Base-by-base conservation (phyloP, 805 yeast genomes). In the Saccharomyces cerevisiae region DNA sequence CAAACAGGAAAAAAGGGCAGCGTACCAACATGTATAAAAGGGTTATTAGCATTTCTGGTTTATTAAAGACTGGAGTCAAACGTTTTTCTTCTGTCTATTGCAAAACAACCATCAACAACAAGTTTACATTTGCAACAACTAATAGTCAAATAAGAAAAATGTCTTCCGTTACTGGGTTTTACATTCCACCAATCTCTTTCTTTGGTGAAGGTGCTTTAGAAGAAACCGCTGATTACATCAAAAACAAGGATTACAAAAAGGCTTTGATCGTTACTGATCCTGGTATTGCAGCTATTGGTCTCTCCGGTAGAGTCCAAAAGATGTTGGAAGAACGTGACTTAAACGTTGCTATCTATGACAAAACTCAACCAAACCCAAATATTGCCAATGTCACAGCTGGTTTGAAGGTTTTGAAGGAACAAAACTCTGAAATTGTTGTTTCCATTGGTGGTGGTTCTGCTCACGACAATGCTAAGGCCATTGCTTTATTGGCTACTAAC, bases 391-490 rank as follows among this genome's bases (percentile, higher is more conserved):
- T 61, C 43, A 22, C 36, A 1, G 62, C 51, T 31, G 65, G 63
- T 36, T 53, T 61, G 28, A 56, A 52, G 28, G 53, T 55, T 31
- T 51, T 60, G 41, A 60, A 57, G 47, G 55, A 56, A 36, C 47
- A 57, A 47, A 47, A 51, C 36, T 51, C 76, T 22, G 70, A 73
- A 41, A 74, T 75, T 28, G 74, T 73, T 55, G 65, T 75, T 21
- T 76, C 78, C 6, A 74, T 75, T 30, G 78, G 78, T 28, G 78
- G 78, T 48, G 78, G 78, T 28, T 73, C 78, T 4, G 78, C 74
- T n/a, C 76, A 75, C 64, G 78, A 75, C 54, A 72, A 75, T 17
- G 76, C 77, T 54, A 75, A 75, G 60, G 63, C 64, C 14, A 69
- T 75, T 50, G 76, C 78, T 31, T 69, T 72, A 52, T 62, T 75